phyloP scores from a whole-genome alignment of 176 grass and related monocot genomes.

The Phragmites australis region DNA sequence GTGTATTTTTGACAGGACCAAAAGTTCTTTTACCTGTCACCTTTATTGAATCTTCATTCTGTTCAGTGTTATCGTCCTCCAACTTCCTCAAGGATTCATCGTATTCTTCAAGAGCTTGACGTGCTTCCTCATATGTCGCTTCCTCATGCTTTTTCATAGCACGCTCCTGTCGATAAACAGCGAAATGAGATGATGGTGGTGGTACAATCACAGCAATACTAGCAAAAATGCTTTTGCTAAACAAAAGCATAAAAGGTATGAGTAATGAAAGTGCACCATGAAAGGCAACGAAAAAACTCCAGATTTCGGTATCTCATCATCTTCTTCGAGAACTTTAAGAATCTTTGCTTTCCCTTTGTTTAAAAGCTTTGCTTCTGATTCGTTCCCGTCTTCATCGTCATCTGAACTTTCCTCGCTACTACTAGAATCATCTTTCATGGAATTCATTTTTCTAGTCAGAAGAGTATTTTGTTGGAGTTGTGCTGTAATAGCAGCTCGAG shows the following conservation, averaged over 20 bases:
- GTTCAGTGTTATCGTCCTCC: conserved; percentile 56
- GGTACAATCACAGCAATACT: not conserved
- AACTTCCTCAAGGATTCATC: conserved; percentile 77
- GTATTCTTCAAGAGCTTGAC: conserved; percentile 70
- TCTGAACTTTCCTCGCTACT: conserved; percentile 77
- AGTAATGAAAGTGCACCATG: conserved; percentile 55
- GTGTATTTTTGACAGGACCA: conserved; percentile 56
- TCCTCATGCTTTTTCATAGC: conserved; percentile 80
- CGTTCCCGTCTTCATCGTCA: conserved; percentile 52
- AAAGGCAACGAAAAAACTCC: conserved; percentile 90
- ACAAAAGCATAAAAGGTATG: conserved; percentile 10
- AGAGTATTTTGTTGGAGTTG: conserved; percentile 78
- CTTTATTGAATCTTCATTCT: conserved; percentile 52
- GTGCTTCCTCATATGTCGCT: conserved; percentile 72
- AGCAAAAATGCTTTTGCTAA: conserved; percentile 16
- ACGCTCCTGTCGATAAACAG: conserved; percentile 60
- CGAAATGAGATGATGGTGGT: not conserved
- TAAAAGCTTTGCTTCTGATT: conserved; percentile 54
- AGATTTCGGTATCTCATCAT: conserved; percentile 58
- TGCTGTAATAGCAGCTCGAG: conserved; percentile 72
- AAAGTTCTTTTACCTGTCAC: conserved; percentile 74
- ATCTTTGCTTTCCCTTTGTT: conserved; percentile 81
- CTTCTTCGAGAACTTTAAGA: conserved; percentile 59
- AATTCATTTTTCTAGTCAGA: conserved; percentile 93
- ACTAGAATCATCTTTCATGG: conserved; percentile 65